Evolutionary conservation across 2,329 filamentous ascomycete species (phyloP).

Genomic region (Purpureocillium lavendulum): DNA sequence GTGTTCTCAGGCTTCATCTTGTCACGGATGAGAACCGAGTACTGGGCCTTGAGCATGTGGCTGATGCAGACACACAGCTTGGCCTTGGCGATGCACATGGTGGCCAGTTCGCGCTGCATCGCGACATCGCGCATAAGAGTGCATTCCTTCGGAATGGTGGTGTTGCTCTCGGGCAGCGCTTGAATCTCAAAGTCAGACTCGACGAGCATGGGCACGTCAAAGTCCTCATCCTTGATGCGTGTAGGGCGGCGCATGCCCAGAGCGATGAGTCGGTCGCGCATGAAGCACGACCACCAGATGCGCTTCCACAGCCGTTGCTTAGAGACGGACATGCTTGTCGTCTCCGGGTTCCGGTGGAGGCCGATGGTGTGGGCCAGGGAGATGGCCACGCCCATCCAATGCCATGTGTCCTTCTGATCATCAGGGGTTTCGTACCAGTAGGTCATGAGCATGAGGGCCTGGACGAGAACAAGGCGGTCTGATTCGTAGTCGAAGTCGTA

Average conservation of each 20-base stretch:
- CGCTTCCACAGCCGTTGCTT: constrained; percentile 85
- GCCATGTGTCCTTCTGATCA: constrained; percentile 96
- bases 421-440: constrained; percentile 98
- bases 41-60: constrained; percentile 82
- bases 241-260: constrained; percentile 90
- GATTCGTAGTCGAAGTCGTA: constrained; percentile 96
- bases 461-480: constrained; percentile 81
- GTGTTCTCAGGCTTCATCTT: constrained; percentile 70
- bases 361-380: constrained; percentile 91
- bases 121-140: constrained; percentile 59
- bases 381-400: constrained; percentile 96
- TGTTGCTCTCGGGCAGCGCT: constrained; percentile 57
- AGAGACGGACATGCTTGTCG: constrained; percentile 63
- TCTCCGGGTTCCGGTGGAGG: constrained; percentile 74
- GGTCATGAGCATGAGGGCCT: constrained; percentile 84
- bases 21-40: constrained; percentile 81
- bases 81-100: constrained; percentile 87
- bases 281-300: constrained; percentile 97
- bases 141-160: constrained; percentile 62
- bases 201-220: constrained; percentile 84
- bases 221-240: constrained; percentile 87
- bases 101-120: constrained; percentile 70
- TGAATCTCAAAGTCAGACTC: constrained; percentile 78
- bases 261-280: constrained; percentile 86
- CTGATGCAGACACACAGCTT: constrained; percentile 85